Conservation (phyloP, 768 basidiomycete genomes). For the Dioszegia crocea region DNA sequence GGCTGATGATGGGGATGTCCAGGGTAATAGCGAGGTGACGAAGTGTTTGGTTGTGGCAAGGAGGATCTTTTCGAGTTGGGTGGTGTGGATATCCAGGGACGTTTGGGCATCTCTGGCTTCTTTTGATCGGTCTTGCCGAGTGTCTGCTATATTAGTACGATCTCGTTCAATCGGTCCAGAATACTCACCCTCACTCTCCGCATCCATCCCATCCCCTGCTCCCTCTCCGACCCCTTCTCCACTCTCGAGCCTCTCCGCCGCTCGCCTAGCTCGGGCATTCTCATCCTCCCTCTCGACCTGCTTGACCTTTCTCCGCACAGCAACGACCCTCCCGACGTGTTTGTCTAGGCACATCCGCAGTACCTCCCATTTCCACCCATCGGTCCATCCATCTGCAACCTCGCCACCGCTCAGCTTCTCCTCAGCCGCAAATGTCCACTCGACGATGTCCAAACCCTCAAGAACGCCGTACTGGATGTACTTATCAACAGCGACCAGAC, state of each 20-base stretch:
- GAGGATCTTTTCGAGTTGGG: conserved; percentile 32
- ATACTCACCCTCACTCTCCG: conserved; percentile 24
- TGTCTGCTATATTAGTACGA: conserved; percentile 11
- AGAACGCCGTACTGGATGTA: conserved; percentile 97
- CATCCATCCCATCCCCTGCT: conserved; percentile 51
- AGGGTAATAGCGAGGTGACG: conserved; percentile 28
- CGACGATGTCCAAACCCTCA: conserved; percentile 84
- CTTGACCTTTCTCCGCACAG: conserved; percentile 68
- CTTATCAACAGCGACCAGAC: conserved; percentile 92
- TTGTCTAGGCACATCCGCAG: conserved; percentile 80
- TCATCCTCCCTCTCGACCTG: conserved; percentile 82
- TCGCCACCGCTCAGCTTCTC: conserved; percentile 40
- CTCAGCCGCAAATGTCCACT: conserved; percentile 63
- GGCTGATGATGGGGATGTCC: conserved; percentile 4
- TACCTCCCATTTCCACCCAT: conserved; percentile 72
- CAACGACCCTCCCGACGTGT: conserved; percentile 78
- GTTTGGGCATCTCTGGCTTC: conserved; percentile 35
- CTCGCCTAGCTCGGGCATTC: conserved; percentile 64
- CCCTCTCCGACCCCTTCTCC: conserved; percentile 65
- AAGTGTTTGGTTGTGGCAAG: conserved; percentile 30
- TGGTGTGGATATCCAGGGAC: conserved; percentile 34
- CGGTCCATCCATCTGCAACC: conserved; percentile 50
- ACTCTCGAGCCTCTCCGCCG: conserved; percentile 55
- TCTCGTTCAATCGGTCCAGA: neutral
- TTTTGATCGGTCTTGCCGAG: conserved; percentile 29